Percentiles rank a stretch among this genome's conserved stretches.
phyloP scores from a whole-genome alignment of 352 stramenopile species.

The Phytophthora vignae region DNA sequence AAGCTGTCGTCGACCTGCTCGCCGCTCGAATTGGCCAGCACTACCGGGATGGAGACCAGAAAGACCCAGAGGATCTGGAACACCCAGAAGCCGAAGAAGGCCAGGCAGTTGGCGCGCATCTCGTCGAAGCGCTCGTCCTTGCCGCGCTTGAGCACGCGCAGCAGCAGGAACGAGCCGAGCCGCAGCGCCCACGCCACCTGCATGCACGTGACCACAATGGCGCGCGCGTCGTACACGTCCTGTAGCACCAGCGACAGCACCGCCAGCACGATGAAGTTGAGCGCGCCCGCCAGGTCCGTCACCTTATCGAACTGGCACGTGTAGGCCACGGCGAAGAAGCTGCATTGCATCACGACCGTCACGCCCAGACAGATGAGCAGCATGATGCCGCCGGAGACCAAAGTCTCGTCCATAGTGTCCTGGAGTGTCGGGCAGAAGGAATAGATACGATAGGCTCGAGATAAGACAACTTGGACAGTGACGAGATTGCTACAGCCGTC shows the following conservation, averaged over 20 bases:
- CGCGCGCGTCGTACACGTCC: slow-evolving; percentile 51
- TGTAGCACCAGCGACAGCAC: slow-evolving; percentile 59
- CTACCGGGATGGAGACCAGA: slow-evolving; percentile 71
- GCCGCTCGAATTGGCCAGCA: slow-evolving; percentile 66
- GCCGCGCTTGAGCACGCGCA: slow-evolving; percentile 71
- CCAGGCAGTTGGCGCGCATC: slow-evolving; percentile 65
- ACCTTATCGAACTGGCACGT: slow-evolving; percentile 73
- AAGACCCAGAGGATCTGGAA: slow-evolving; percentile 89
- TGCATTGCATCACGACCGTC: slow-evolving; percentile 64
- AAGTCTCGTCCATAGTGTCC: slow-evolving; percentile 28
- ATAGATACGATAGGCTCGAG: too few species aligned
- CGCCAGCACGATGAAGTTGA: slow-evolving; percentile 70
- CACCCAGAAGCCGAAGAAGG: slow-evolving; percentile 83
- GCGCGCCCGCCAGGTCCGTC: slow-evolving; percentile 65
- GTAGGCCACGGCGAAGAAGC: slow-evolving; percentile 69
- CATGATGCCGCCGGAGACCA: slow-evolving; percentile 42
- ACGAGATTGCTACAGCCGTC: too few species aligned
- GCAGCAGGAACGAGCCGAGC: slow-evolving; percentile 70
- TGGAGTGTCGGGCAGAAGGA: too few species aligned
- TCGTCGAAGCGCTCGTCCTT: slow-evolving; percentile 84
- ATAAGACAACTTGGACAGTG: too few species aligned
- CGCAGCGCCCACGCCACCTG: slow-evolving; percentile 67
- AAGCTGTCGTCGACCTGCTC: slow-evolving; percentile 38
- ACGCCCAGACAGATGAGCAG: slow-evolving; percentile 58
- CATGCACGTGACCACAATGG: slow-evolving; percentile 56